A percentile compares a stretch with the other conserved stretches of the same genome.
Conservation (phyloP, 2,329 filamentous ascomycete genomes). For the Talaromyces amestolkiae region DNA sequence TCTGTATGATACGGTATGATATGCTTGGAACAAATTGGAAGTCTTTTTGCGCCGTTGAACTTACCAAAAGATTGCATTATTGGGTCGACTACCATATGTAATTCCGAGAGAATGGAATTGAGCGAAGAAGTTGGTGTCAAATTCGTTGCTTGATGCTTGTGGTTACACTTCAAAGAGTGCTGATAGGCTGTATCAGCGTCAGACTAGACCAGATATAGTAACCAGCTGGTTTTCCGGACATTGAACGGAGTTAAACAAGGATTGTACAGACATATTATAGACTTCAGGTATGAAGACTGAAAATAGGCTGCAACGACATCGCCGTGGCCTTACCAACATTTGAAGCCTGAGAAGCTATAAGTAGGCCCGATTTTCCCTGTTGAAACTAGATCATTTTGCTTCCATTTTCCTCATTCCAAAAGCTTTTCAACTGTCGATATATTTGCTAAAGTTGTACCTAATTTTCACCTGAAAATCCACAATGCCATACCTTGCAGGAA, state of each 20-base stretch:
- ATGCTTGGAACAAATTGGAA: neutral
- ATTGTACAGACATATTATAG: neutral
- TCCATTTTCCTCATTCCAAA: neutral
- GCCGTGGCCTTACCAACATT: too few relatives aligned
- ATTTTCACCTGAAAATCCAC: neutral
- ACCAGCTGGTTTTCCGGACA: conserved; percentile 12
- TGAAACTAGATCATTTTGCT: neutral
- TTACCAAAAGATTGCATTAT: neutral
- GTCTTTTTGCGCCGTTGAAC: neutral
- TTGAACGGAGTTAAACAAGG: conserved; percentile 3
- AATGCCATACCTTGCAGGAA: conserved; percentile 23
- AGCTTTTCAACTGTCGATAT: neutral
- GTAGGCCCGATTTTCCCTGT: neutral
- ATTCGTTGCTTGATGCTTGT: neutral
- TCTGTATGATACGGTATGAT: neutral
- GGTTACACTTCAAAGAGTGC: neutral
- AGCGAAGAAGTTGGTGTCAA: neutral
- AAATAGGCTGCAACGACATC: neutral
- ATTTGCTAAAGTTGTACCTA: neutral
- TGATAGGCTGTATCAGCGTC: neutral
- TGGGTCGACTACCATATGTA: neutral
- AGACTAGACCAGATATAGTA: conserved; percentile 10
- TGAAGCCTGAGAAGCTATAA: neutral
- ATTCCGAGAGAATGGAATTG: neutral
- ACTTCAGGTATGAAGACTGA: too few relatives aligned